A percentile compares a stretch with the other conserved stretches of the same genome.
phyloP scores from a whole-genome alignment of 805 yeast species.

The Metschnikowia gelsemii region DNA sequence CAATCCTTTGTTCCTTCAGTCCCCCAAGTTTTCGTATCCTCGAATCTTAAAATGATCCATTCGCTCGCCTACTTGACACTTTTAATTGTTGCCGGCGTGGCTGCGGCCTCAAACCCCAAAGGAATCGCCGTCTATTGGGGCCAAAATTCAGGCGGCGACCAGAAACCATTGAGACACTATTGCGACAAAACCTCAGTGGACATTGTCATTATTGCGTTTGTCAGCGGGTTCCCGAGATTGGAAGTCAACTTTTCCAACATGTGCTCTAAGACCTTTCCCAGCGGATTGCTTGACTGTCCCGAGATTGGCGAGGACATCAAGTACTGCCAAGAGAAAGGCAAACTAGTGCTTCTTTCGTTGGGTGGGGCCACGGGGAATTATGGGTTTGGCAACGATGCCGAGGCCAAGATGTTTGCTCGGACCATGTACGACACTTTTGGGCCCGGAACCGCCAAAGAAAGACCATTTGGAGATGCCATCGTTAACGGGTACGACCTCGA shows the following conservation, averaged over 20 bases:
- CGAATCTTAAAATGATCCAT: no score
- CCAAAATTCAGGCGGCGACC: slow-evolving; percentile 59
- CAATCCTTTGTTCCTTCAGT: no score
- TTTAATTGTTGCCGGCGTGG: not conserved
- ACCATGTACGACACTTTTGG: slow-evolving; percentile 43
- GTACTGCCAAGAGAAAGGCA: slow-evolving; percentile 16
- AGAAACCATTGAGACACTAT: slow-evolving; percentile 45
- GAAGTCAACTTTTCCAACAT: slow-evolving; percentile 55
- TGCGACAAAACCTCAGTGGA: slow-evolving; percentile 72
- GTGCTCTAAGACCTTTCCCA: slow-evolving; percentile 45
- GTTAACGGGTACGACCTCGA: slow-evolving; percentile 75
- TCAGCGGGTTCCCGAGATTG: slow-evolving; percentile 55
- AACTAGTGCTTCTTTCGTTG: slow-evolving; percentile 17
- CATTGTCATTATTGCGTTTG: slow-evolving; percentile 68
- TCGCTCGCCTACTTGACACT: no score
- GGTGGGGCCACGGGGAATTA: slow-evolving; percentile 61
- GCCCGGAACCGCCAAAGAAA: slow-evolving; percentile 32
- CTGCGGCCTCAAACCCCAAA: slow-evolving; percentile 1
- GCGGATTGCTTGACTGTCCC: slow-evolving; percentile 27
- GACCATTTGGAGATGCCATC: slow-evolving; percentile 46
- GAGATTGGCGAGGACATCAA: slow-evolving; percentile 17
- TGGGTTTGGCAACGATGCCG: slow-evolving; percentile 49
- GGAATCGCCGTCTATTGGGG: slow-evolving; percentile 88
- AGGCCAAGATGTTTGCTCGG: slow-evolving; percentile 56
- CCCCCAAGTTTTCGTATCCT: no score